Conservation (phyloP, 2,329 filamentous ascomycete genomes). For the Fusarium tricinctum region DNA sequence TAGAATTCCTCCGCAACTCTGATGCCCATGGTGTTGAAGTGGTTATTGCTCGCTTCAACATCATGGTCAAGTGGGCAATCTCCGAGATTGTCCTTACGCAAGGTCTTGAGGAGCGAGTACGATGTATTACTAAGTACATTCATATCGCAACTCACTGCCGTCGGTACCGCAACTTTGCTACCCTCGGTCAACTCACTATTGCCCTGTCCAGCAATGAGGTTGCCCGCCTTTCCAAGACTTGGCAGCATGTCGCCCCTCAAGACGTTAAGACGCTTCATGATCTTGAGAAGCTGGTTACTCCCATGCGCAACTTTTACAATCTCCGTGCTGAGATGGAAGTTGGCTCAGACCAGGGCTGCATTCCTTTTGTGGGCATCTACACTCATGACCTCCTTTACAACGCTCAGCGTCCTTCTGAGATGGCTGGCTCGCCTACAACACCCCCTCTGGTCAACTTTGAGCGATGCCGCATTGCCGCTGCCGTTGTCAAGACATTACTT, state of each 20-base stretch:
- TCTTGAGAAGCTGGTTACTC: slow-evolving; percentile 80
- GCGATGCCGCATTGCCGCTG: slow-evolving; percentile 80
- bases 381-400: slow-evolving; percentile 88
- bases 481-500: slow-evolving; percentile 83
- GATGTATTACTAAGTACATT: slow-evolving; percentile 84
- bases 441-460: slow-evolving; percentile 86
- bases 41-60: slow-evolving; percentile 87
- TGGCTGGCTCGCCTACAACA: slow-evolving; percentile 74
- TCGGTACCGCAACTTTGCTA: slow-evolving; percentile 84
- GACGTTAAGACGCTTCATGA: slow-evolving; percentile 77
- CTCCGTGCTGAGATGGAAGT: slow-evolving; percentile 84
- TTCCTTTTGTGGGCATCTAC: slow-evolving; percentile 87
- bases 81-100: slow-evolving; percentile 84
- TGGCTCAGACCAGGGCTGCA: slow-evolving; percentile 77
- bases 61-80: slow-evolving; percentile 89
- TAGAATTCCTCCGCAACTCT: slow-evolving; percentile 80
- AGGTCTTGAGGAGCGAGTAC: slow-evolving; percentile 77
- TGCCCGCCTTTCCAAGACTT: slow-evolving; percentile 76
- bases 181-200: slow-evolving; percentile 84
- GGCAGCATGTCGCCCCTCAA: slow-evolving; percentile 75
- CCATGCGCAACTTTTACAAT: slow-evolving; percentile 82
- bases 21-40: slow-evolving; percentile 84
- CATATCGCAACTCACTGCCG: slow-evolving; percentile 84
- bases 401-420: slow-evolving; percentile 81
- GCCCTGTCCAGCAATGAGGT: slow-evolving; percentile 82